Evolutionary conservation across 1,284 basidiomycete genomes (phyloP).

Genomic region (Schizophyllum amplum): DNA sequence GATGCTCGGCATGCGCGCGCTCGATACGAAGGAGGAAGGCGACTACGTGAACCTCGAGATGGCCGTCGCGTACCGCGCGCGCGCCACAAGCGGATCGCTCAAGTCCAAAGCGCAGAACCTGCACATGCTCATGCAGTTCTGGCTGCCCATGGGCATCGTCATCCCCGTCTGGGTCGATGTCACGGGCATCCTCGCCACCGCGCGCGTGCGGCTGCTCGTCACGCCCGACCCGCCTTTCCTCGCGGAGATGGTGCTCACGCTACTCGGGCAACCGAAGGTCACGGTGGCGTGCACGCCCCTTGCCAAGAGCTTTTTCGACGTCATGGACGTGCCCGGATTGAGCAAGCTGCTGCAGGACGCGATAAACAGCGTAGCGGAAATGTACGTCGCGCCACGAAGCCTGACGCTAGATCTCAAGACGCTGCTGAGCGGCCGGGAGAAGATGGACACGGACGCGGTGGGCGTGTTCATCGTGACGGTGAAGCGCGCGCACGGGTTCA

Average conservation of each 20-base stretch:
- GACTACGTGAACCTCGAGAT: slow-evolving; percentile 64
- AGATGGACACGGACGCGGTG: slow-evolving; percentile 62
- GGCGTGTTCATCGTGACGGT: slow-evolving; percentile 67
- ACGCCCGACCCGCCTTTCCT: slow-evolving; percentile 65
- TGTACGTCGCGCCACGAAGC: slow-evolving; percentile 64
- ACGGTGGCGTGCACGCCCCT: slow-evolving; percentile 72
- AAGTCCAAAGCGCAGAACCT: slow-evolving; percentile 43
- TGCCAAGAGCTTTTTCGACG: slow-evolving; percentile 59
- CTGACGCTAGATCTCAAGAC: slow-evolving; percentile 66
- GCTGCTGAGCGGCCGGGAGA: slow-evolving; percentile 52
- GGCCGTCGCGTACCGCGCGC: slow-evolving; percentile 66
- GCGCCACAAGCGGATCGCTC: slow-evolving; percentile 39
- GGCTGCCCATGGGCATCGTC: slow-evolving; percentile 22
- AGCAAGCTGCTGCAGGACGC: slow-evolving; percentile 70
- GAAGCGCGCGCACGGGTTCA: slow-evolving; percentile 56
- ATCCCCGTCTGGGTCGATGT: slow-evolving; percentile 72
- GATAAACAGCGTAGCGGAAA: slow-evolving; percentile 57
- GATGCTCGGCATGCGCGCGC: slow-evolving; percentile 34
- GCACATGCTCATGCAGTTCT: slow-evolving; percentile 67
- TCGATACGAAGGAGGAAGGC: slow-evolving; percentile 30
- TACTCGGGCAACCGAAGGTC: slow-evolving; percentile 75
- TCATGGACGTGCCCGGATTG: slow-evolving; percentile 75
- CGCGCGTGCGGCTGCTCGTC: slow-evolving; percentile 73
- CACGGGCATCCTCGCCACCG: slow-evolving; percentile 64
- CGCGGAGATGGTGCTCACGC: slow-evolving; percentile 41